Evolutionary conservation across 1,284 basidiomycete genomes (phyloP), one percentile per base, ranked within the genome.

Genomic region (Papiliotrema terrestris): DNA sequence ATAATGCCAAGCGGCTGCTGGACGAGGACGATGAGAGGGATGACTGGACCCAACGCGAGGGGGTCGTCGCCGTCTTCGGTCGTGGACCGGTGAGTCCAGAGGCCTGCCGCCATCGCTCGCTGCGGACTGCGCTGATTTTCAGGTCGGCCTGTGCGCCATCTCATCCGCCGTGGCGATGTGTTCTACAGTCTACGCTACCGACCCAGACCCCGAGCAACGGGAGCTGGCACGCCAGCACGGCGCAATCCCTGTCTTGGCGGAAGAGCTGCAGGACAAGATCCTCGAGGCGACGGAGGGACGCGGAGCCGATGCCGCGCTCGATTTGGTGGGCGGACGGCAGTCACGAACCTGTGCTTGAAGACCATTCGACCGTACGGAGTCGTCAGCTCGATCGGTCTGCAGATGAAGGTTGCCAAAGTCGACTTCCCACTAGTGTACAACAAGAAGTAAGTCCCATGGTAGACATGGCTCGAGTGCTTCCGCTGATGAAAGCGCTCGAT

Each of bases 291-390:
- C 72, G 15, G 58, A 71, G 1, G 78, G 77, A 0, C 63, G 75
- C 19, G 80, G 79, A 1, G 78, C 79, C 0, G 79, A 80, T 57
- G 78, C 66, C 29, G 66, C 69, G 1, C 69, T 77, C 32, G 75
- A 94, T 83, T 83, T 91, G 35, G 92, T 95, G 9, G 91, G 92
- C 8, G 61, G 81, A 81, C 47, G 79, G 80, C 41, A 89, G 90
- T 0, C 75, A 93, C 22, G 78, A 80, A 15, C 80, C 88, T n/a
- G 83, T 88, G 1, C 86, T 91, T 65, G 81, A 87, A 15, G 79
- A 94, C 39, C 85, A 20, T 91, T 32, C 82, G 88, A 35, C 84
- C 88, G 1, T 91, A 88, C 66, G 91, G 91, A 6, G 84, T 85
- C 14, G 84, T 94, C 57, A 82, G 82, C 35, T 89, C 86, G 5